Conservation (phyloP, 495 filamentous ascomycete genomes). For the Halenospora varia region DNA sequence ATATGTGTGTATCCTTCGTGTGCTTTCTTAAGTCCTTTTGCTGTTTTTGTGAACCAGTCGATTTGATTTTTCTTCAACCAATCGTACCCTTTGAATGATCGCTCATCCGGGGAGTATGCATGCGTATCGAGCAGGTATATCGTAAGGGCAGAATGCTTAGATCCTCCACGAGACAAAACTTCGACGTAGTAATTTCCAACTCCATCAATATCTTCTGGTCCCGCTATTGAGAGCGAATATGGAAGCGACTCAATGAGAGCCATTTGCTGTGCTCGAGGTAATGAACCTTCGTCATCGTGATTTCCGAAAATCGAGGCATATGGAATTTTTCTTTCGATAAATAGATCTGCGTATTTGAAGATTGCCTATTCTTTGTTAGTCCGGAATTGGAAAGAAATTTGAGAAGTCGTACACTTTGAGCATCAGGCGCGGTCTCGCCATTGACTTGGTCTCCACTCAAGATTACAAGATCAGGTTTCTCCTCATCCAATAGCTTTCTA, state of each 20-base stretch:
- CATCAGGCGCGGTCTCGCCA: constrained; percentile 85
- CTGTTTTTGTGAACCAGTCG: constrained; percentile 83
- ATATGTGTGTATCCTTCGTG: constrained; percentile 82
- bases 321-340: constrained; percentile 83
- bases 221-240: constrained; percentile 79
- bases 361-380: constrained; percentile 53
- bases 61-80: constrained; percentile 95
- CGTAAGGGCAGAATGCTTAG: constrained; percentile 83
- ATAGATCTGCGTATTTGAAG: constrained; percentile 86
- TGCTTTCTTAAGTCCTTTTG: constrained; percentile 58
- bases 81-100: constrained; percentile 81
- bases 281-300: constrained; percentile 89
- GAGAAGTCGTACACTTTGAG: constrained; percentile 57
- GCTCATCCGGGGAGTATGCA: constrained; percentile 85
- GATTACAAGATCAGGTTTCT: constrained; percentile 88
- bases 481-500: constrained; percentile 73
- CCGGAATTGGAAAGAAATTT: not conserved
- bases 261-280: constrained; percentile 76
- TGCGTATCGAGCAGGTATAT: constrained; percentile 94
- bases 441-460: constrained; percentile 94
- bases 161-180: constrained; percentile 72
- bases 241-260: constrained; percentile 77
- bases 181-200: constrained; percentile 95
- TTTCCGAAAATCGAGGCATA: constrained; percentile 96
- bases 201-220: constrained; percentile 78